Evolutionary conservation across 805 yeast species (phyloP), one percentile per base, ranked within the genome.

Genomic region (Saturnispora galanensis): DNA sequence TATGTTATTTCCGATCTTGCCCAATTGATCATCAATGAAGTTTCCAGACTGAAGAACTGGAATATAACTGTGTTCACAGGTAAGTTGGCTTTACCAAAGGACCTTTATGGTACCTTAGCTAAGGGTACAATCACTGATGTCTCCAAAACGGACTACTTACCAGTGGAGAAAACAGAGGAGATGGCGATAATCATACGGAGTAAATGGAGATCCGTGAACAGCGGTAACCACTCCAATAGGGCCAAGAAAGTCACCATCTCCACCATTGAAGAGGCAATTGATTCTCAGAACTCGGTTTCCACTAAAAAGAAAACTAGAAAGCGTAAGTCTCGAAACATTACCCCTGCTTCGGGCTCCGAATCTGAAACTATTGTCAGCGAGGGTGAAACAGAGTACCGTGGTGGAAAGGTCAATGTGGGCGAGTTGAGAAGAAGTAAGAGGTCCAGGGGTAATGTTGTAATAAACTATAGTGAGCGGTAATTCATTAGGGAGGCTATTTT

Each of bases 21-120:
- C 1, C 94, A 84, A 58, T 61, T 83, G 46, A 64, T 77, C 5
- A 68, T 87, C 38, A 73, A 79, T 44, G 77, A 74, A 45, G 63
- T 77, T 18, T 74, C 80, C 36, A 79, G 74, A 18, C 55, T 63
- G 18, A 78, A 72, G 53, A 70, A 69, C 38, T 86, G 95, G 95
- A 73, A 73, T 17, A 67, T 84, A 45, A 74, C 80, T 18, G 78
- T 88, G 0, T 88, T 89, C 78, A 94, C 95, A 0, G 94, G 90
- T 1, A 83, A 81, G 53, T 60, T 83, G 13, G 74, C 76, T 15
- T 59, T 87, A 15, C 81, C 90, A 0, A 62, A 70, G n/a, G 96
- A 87, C 56, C 57, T 84, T 8, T 86, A 73, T 60, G 64, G 69
- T n/a, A 76, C 84, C 1, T 38, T 50, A 5, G 34, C 35, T 6